These are phyloP conservation scores for Pogostemon cablin DNA, from an alignment of 257 asterid genomes.

Conservation along the genomic window DNA sequence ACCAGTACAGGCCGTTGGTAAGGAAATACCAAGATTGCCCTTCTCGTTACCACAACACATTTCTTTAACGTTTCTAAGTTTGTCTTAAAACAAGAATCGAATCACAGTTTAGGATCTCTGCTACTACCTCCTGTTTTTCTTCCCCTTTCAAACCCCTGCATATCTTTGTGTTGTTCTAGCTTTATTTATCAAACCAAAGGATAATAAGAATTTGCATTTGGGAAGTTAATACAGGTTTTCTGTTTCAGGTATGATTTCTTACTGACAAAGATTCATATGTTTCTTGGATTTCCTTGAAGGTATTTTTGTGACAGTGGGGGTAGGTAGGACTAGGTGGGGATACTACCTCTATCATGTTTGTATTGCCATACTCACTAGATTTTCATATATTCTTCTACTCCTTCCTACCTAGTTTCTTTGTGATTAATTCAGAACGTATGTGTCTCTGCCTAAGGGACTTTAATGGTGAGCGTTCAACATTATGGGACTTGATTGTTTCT, in stretches of 20 bases:
- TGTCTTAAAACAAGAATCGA: slow-evolving; percentile 22
- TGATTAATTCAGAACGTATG: not conserved
- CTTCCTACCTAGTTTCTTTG: not conserved
- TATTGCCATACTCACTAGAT: not conserved
- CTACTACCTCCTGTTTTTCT: too few relatives aligned
- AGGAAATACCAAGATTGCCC: slow-evolving; percentile 40
- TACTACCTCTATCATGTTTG: not conserved
- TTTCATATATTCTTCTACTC: too few relatives aligned
- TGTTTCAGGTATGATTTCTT: slow-evolving; percentile 30
- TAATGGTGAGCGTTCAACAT: not conserved
- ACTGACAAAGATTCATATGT: not conserved
- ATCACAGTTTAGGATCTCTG: too few relatives aligned
- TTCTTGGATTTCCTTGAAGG: not conserved
- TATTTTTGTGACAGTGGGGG: not conserved
- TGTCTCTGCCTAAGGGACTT: not conserved
- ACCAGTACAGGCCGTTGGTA: slow-evolving; percentile 34
- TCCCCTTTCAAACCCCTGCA: too few relatives aligned
- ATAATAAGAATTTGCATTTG: slow-evolving; percentile 3
- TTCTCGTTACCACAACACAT: slow-evolving; percentile 38
- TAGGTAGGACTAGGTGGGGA: too few relatives aligned
- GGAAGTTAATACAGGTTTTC: not conserved
- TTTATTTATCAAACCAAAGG: not conserved
- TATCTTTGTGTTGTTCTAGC: not conserved
- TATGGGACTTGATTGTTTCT: not conserved
- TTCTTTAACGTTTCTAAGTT: slow-evolving; percentile 20